Conservation (phyloP, 768 basidiomycete species). For the Lentinus brumalis region DNA sequence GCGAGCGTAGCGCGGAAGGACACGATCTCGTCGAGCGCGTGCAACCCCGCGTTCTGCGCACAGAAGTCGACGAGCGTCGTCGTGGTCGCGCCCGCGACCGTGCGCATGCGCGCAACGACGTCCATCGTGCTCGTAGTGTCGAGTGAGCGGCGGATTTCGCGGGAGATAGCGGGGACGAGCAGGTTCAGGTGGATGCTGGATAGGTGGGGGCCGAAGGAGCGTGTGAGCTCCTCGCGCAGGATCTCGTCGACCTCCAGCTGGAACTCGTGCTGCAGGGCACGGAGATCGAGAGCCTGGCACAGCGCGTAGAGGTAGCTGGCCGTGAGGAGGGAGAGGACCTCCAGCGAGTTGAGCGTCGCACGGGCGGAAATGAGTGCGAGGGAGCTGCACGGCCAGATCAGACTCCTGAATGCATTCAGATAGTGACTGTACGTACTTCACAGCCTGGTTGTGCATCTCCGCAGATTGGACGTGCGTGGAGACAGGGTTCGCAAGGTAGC, state of each 20-base stretch:
- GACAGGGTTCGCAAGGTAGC: constrained; percentile 81
- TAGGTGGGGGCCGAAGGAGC: constrained; percentile 46
- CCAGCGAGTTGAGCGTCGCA: constrained; percentile 75
- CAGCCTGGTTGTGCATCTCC: constrained; percentile 91
- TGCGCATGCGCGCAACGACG: constrained; percentile 64
- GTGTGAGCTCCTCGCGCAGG: constrained; percentile 49
- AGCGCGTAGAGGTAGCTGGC: constrained; percentile 77
- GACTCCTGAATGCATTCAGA: not conserved
- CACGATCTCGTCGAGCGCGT: constrained; percentile 41
- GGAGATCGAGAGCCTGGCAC: constrained; percentile 86
- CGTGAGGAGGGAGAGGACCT: constrained; percentile 73
- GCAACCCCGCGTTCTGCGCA: constrained; percentile 20
- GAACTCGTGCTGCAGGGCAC: constrained; percentile 74
- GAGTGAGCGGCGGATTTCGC: constrained; percentile 51
- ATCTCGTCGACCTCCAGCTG: constrained; percentile 48
- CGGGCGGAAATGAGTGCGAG: constrained; percentile 83
- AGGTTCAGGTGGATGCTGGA: constrained; percentile 34
- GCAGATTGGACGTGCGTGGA: constrained; percentile 84
- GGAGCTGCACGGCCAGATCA: constrained; percentile 49
- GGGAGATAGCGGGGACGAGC: constrained; percentile 41
- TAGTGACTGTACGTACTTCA: constrained; percentile 60
- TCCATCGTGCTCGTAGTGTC: constrained; percentile 77
- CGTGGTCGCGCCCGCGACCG: constrained; percentile 63
- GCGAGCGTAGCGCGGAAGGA: constrained; percentile 59
- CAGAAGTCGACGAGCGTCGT: constrained; percentile 67